Percentiles rank a stretch among this genome's conserved stretches.
These are phyloP conservation scores for Penicillium psychrofluorescens DNA, from an alignment of 495 filamentous ascomycete genomes.

Conservation along the genomic window DNA sequence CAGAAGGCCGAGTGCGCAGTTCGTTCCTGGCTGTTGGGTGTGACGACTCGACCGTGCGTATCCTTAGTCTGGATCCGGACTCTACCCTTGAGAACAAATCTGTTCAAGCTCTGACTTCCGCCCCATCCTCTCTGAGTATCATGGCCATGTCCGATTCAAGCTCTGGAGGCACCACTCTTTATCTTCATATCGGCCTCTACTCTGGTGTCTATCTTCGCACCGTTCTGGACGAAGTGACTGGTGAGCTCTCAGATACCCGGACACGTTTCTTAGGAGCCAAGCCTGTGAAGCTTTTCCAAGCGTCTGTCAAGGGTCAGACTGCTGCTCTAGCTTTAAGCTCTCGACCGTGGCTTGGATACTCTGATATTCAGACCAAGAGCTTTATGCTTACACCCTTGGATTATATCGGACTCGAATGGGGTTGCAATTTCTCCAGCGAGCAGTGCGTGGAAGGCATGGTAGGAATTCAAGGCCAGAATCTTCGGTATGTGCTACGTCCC, in stretches of 20 bases:
- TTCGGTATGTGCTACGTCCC: slow-evolving; percentile 58
- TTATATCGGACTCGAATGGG: slow-evolving; percentile 84
- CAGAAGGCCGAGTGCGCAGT: slow-evolving; percentile 77
- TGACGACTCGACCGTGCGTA: slow-evolving; percentile 90
- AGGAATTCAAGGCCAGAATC: slow-evolving; percentile 82
- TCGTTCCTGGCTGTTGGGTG: slow-evolving; percentile 93
- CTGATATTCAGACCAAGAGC: slow-evolving; percentile 68
- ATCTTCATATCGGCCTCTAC: slow-evolving; percentile 90
- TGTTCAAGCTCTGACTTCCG: slow-evolving; percentile 84
- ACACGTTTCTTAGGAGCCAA: slow-evolving; percentile 90
- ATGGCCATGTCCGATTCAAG: slow-evolving; percentile 92
- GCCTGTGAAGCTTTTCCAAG: slow-evolving; percentile 77
- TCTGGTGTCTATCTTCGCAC: slow-evolving; percentile 94
- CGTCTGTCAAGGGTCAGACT: slow-evolving; percentile 73
- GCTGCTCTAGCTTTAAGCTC: slow-evolving; percentile 89
- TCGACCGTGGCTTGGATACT: slow-evolving; percentile 88
- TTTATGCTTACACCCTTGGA: slow-evolving; percentile 90
- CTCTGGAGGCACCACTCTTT: slow-evolving; percentile 69
- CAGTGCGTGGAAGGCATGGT: slow-evolving; percentile 93
- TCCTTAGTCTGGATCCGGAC: slow-evolving; percentile 84
- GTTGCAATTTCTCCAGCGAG: slow-evolving; percentile 92
- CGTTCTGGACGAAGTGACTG: slow-evolving; percentile 87
- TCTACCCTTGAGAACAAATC: slow-evolving; percentile 86
- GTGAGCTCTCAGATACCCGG: slow-evolving; percentile 87
- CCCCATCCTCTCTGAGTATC: slow-evolving; percentile 83